Base-by-base conservation (phyloP, 1,139 yeast species). In the Blastobotrys ciferrii region DNA sequence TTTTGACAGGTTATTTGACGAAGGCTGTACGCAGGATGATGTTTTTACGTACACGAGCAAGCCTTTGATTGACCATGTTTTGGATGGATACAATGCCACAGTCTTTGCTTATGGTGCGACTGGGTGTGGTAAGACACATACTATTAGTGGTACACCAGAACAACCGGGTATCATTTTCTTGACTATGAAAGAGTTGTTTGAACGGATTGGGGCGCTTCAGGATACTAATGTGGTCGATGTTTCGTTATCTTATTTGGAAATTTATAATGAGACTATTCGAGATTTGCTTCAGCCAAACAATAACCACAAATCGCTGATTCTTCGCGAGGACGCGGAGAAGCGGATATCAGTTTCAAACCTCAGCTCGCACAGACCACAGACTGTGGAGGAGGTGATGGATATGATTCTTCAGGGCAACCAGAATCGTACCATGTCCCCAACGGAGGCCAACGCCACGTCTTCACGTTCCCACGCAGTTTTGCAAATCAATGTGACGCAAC, bases 21-120 rank as follows among this genome's bases (percentile, higher is more conserved):
- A 77, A 46, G 67, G 66, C 30, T 70, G 86, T 0, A 55, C 79
- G 0, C 96, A 89, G 61, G 73, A 75, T 15, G 83, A 84, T 6
- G 88, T 89, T 0, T 89, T 81, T 60, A 65, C 71, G 30, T 68
- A 69, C 40, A 87, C 96, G 0, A 81, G 95, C 0, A 71, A 76
- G 46, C 92, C 95, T 0, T 69, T 88, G 42, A 69, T 91, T 6
- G 89, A 83, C 53, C 78, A 84, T 39, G 82, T 88, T 0, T 65
- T 91, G 42, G 95, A 86, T 55, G 97, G 97, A 0, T 87, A 73
- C 65, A 88, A 91, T 65, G 84, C 95, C 4, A 89, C 97, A 0
- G 89, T 91, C 0, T 92, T 92, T 71, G 98, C 98, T 1, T 92
- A 92, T 64, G 98, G 98, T 1, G 96, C 96, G 23, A 89, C 98